These are phyloP conservation scores for Raddia distichophylla DNA, from an alignment of 176 grass and related monocot species.

Conservation along the genomic window DNA sequence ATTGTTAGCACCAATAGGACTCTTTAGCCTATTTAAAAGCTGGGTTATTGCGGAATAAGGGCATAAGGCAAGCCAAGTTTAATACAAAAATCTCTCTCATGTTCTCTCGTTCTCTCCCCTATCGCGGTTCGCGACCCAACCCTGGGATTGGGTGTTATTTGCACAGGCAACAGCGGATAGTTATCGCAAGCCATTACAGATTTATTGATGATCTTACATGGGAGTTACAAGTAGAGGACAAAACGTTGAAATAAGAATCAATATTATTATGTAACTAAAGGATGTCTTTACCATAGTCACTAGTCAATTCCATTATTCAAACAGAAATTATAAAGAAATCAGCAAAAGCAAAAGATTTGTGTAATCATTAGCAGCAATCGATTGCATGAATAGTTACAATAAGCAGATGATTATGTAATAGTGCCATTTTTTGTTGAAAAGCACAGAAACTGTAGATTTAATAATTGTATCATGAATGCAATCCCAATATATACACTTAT, in stretches of 20 bases:
- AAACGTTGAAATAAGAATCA: not conserved
- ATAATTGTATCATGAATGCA: not conserved
- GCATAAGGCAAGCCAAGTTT: too few species aligned
- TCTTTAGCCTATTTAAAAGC: too few species aligned
- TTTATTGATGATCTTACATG: not conserved
- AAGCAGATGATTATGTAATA: not conserved
- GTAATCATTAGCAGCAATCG: not conserved
- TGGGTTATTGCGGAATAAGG: too few species aligned
- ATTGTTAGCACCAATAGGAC: too few species aligned
- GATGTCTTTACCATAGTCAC: not conserved
- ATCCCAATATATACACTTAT: not conserved
- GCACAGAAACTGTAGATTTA: not conserved
- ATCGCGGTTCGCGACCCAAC: too few species aligned
- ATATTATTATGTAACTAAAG: not conserved
- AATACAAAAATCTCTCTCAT: too few species aligned
- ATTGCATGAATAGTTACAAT: conserved; percentile 17
- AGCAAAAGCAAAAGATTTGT: conserved; percentile 18
- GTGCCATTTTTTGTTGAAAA: not conserved
- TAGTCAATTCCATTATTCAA: conserved; percentile 17
- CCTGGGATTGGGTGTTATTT: too few species aligned
- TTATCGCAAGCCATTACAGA: too few species aligned
- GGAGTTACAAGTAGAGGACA: not conserved
- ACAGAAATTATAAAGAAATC: conserved; percentile 13
- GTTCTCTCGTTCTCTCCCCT: too few species aligned
- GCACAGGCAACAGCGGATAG: too few species aligned